Evolutionary conservation across 1,139 yeast species (phyloP).

Genomic region (Pichia sp.): DNA sequence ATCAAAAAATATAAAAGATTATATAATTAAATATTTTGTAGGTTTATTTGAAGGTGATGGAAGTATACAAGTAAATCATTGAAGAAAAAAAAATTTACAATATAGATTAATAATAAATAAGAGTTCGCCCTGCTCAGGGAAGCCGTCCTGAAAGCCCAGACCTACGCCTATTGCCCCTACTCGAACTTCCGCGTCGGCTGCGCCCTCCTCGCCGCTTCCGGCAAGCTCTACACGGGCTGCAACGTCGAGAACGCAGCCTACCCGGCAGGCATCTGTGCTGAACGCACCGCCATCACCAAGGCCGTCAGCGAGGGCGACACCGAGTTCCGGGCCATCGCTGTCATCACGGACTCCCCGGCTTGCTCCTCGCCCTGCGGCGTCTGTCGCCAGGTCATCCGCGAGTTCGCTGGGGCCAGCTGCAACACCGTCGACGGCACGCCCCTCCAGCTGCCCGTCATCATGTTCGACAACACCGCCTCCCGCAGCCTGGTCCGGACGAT

Average conservation of each 20-base stretch:
- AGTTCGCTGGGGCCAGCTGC: conserved; percentile 43
- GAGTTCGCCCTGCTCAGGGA: conserved; percentile 20
- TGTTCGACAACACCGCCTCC: conserved; percentile 55
- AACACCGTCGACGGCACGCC: conserved; percentile 24
- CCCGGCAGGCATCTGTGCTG: conserved; percentile 87
- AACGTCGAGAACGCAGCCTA: conserved; percentile 92
- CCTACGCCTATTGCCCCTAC: conserved; percentile 70
- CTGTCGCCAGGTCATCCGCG: conserved; percentile 84
- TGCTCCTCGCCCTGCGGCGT: conserved; percentile 89
- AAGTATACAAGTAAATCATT: not conserved
- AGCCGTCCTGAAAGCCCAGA: conserved; percentile 39
- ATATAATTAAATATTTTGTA: not conserved
- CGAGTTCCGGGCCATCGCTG: conserved; percentile 60
- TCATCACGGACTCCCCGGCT: conserved; percentile 57
- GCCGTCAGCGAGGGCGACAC: conserved; percentile 47
- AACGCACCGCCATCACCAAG: conserved; percentile 68
- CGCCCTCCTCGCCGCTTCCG: conserved; percentile 52
- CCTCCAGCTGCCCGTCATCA: conserved; percentile 45
- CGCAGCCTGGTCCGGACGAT: conserved; percentile 43
- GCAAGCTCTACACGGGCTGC: conserved; percentile 61
- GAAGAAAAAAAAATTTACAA: not conserved
- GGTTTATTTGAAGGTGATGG: not conserved
- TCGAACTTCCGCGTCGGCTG: conserved; percentile 90
- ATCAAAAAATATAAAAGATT: not conserved
- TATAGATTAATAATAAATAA: not conserved